phyloP scores from a whole-genome alignment of 1,139 yeast species.

The Sugiyamaella paludigena region DNA sequence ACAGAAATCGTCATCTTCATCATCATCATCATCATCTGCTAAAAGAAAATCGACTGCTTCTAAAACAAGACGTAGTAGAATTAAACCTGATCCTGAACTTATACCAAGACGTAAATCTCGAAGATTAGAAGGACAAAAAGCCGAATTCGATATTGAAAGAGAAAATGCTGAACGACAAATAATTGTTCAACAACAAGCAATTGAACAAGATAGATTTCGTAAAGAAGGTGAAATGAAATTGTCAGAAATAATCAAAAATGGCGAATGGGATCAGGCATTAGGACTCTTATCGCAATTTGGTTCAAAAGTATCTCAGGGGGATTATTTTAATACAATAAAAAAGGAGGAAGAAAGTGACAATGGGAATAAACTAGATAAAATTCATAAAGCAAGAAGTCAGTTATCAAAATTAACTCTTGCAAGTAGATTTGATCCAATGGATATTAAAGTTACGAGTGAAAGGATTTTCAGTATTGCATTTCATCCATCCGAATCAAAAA shows the following conservation, averaged over 20 bases:
- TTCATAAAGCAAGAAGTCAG: conserved; percentile 44
- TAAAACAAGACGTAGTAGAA: conserved; percentile 12
- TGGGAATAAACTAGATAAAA: conserved; percentile 27
- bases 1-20: conserved; percentile 9
- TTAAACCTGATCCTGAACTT: conserved; percentile 18
- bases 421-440: conserved; percentile 62
- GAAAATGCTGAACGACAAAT: conserved; percentile 26
- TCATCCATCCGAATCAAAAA: conserved; percentile 66
- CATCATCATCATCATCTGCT: conserved; percentile 5
- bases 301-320: conserved; percentile 70
- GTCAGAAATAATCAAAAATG: conserved; percentile 34
- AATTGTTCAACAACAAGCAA: conserved; percentile 37
- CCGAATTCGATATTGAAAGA: conserved; percentile 27
- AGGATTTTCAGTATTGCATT: conserved; percentile 71
- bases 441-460: conserved; percentile 66
- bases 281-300: conserved; percentile 41
- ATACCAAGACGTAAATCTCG: conserved; percentile 36
- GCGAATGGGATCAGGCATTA: conserved; percentile 35
- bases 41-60: conserved; percentile 35
- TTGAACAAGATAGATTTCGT: conserved; percentile 27
- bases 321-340: conserved; percentile 59
- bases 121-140: conserved; percentile 36
- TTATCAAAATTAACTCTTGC: conserved; percentile 52
- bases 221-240: conserved; percentile 38
- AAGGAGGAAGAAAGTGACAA: conserved; percentile 37